Evolutionary conservation across 345 rosid species (phyloP), one percentile per base, ranked within the genome.

Genomic region (Reutealis trisperma): DNA sequence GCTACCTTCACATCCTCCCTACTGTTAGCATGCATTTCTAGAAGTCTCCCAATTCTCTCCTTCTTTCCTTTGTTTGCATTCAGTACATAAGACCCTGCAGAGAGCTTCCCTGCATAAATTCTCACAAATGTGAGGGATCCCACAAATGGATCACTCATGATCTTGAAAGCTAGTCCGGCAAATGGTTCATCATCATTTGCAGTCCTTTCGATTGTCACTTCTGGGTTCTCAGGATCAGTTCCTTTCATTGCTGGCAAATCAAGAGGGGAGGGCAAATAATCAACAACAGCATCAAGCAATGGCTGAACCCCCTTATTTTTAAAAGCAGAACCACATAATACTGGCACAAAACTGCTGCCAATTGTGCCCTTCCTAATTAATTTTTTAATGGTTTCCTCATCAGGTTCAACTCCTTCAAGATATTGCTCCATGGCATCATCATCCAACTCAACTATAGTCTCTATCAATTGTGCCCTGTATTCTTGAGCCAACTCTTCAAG

Each of bases 1-100:
- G 96, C 94, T 22, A 88, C 91, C 84, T 88, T 93, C 77, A 92
- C 90, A 76, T 95, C 99, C 85, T 93, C 99, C 78, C 99, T 83
- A 80, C 99, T 95, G 80, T 93, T 95, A 65, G 99, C 99, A 67
- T 95, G 99, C 99, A 95, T 95, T 79, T 95, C 99, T 65, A 93
- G 83, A 76, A 95, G 97, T 82, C 99, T 89, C 54, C 99, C 99
- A 49, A 95, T 90, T 83, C 99, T 93, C 87, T 95, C 99, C 79
- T 90, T 95, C 91, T 90, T 95, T 25, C 98, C 96, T 80, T 95
- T 95, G 88, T 95, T 95, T 73, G 97, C 91, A 79, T 95, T 95
- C 82, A 95, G 61, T 16, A 89, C 96, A 72, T 95, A 95, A 49
- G 98, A 92, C 67, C 99, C 97, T n/a, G 99, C 92, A 1, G 69